Conservation (phyloP, 2,329 filamentous ascomycete species). For the Botrytis squamosa region DNA sequence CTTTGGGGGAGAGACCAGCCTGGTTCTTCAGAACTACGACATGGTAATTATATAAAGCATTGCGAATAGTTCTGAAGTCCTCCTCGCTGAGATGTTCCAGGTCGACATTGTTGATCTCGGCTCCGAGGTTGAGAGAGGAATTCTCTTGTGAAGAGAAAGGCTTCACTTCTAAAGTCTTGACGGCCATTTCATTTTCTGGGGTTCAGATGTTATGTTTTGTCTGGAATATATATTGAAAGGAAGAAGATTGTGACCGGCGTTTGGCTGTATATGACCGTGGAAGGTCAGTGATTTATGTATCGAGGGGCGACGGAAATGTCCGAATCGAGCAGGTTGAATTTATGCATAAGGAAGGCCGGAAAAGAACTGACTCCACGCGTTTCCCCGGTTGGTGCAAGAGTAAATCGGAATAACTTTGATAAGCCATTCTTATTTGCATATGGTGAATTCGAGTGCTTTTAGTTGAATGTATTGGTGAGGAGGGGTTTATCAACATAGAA, state of each 20-base stretch:
- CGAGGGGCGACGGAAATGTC: background rate
- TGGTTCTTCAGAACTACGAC: conserved; percentile 72
- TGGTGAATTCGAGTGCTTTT: background rate
- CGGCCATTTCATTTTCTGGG: conserved; percentile 30
- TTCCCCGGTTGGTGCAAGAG: background rate
- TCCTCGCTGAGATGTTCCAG: conserved; percentile 62
- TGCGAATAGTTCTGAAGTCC: conserved; percentile 62
- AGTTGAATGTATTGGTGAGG: background rate
- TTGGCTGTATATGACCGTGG: background rate
- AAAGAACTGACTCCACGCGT: background rate
- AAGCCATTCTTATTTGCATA: background rate
- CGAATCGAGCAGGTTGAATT: background rate
- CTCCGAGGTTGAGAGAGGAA: conserved; percentile 57
- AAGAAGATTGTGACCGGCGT: background rate
- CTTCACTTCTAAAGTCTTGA: conserved; percentile 36
- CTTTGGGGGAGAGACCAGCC: conserved; percentile 60
- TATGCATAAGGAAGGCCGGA: background rate
- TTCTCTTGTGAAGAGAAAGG: conserved; percentile 30
- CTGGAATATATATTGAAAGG: background rate
- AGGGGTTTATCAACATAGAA: background rate
- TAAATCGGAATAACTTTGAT: background rate
- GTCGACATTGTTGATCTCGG: conserved; percentile 55
- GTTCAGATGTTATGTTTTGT: background rate
- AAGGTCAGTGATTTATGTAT: conserved; percentile 1
- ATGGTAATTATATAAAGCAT: conserved; percentile 66